Conservation (phyloP, 2,329 filamentous ascomycete species). For the Xylariaceae sp. region DNA sequence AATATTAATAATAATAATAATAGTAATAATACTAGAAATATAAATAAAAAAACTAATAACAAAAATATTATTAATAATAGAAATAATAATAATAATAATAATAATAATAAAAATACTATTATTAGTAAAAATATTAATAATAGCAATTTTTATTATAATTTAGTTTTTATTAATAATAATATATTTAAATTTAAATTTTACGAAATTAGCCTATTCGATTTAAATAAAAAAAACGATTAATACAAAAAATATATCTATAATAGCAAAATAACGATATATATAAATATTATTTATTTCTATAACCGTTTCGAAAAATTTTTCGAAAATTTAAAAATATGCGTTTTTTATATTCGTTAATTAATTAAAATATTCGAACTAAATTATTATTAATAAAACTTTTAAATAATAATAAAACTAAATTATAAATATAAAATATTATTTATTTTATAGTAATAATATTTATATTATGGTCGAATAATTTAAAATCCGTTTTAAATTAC, state of each 20-base stretch:
- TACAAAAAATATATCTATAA: neutral
- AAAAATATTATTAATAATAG: neutral
- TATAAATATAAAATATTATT: neutral
- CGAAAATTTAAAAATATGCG: no score
- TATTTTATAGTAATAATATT: neutral
- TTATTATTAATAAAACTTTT: no score
- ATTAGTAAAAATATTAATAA: neutral
- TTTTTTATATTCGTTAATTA: no score
- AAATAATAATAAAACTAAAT: no score
- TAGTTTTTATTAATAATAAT: conserved; percentile 2
- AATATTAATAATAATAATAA: neutral
- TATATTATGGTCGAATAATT: neutral
- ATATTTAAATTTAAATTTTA: neutral
- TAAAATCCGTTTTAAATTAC: neutral
- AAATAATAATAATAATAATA: neutral
- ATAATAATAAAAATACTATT: neutral
- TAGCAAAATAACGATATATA: neutral
- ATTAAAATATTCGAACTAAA: no score
- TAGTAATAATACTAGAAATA: neutral
- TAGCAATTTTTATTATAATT: neutral
- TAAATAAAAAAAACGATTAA: no score
- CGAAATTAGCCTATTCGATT: neutral
- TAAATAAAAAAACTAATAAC: neutral
- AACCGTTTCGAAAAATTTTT: no score
- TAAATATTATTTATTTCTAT: no score